A percentile compares a stretch with the other conserved stretches of the same genome.
Conservation (phyloP, 2,329 filamentous ascomycete genomes). For the Dothideomycetes sp. region DNA sequence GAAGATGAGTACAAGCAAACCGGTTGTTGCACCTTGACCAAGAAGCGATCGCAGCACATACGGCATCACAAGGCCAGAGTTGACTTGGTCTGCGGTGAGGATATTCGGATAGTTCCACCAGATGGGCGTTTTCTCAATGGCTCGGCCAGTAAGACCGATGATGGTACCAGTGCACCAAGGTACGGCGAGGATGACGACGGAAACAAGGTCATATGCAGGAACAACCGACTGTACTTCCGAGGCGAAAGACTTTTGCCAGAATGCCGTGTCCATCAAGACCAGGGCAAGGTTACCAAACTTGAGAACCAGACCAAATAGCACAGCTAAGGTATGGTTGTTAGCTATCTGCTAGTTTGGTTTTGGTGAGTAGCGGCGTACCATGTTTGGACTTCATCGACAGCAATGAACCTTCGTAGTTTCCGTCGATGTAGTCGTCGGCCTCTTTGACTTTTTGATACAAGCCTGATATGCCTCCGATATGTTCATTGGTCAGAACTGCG, state of each 20-base stretch:
- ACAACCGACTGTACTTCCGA: constrained; percentile 40
- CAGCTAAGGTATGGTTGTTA: constrained; percentile 13
- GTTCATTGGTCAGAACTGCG: constrained; percentile 34
- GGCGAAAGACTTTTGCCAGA: constrained; percentile 46
- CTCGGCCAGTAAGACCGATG: constrained; percentile 37
- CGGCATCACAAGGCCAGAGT: constrained; percentile 40
- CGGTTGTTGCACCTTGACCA: constrained; percentile 34
- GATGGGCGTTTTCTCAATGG: constrained; percentile 38
- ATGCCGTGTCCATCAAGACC: constrained; percentile 45
- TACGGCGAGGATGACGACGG: constrained; percentile 38
- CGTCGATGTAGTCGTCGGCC: constrained; percentile 34
- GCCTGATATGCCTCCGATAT: constrained; percentile 34
- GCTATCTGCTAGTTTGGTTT: not conserved
- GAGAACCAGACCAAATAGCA: constrained; percentile 37
- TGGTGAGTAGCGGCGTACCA: constrained; percentile 28
- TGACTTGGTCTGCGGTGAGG: constrained; percentile 34
- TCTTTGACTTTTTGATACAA: constrained; percentile 41
- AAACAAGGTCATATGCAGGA: constrained; percentile 39
- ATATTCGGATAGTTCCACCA: constrained; percentile 36
- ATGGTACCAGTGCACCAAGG: constrained; percentile 41
- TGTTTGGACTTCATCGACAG: constrained; percentile 41
- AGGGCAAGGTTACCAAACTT: constrained; percentile 43
- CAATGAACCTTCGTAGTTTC: constrained; percentile 40
- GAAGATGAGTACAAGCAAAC: constrained; percentile 41
- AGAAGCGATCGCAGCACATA: constrained; percentile 37